Evolutionary conservation across 495 filamentous ascomycete genomes (phyloP).

Genomic region (Aspergillus biplanus): DNA sequence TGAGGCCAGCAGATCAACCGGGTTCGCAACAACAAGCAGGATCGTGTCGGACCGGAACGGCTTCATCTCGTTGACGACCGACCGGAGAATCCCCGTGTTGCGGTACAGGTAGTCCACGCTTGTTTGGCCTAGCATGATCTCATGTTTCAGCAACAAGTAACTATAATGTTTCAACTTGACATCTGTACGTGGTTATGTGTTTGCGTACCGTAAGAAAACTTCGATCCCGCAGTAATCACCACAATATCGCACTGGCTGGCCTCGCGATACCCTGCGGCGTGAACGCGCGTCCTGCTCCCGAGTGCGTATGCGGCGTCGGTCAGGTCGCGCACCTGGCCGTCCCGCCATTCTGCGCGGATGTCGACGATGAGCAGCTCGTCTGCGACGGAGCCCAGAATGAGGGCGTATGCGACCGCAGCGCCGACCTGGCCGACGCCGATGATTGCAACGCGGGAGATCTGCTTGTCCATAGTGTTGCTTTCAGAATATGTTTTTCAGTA

Average conservation of each 20-base stretch:
- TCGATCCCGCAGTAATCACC: constrained; percentile 50
- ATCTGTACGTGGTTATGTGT: no score
- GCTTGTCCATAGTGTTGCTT: no score
- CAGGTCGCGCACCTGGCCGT: constrained; percentile 50
- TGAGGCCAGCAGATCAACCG: constrained; percentile 50
- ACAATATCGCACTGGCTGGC: constrained; percentile 50
- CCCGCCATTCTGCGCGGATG: constrained; percentile 34
- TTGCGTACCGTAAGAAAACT: constrained; percentile 23
- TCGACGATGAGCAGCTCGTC: constrained; percentile 49
- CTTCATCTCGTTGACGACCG: constrained; percentile 37
- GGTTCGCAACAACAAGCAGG: constrained; percentile 51
- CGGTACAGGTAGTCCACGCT: constrained; percentile 41
- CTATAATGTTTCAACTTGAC: neutral
- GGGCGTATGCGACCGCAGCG: constrained; percentile 44
- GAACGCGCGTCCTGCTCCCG: constrained; percentile 35
- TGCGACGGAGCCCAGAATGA: constrained; percentile 42
- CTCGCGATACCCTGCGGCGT: constrained; percentile 41
- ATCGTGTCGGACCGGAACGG: constrained; percentile 43
- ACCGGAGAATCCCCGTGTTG: constrained; percentile 43
- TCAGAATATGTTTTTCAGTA: no score
- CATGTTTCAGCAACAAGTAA: neutral
- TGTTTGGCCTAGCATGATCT: constrained; percentile 36
- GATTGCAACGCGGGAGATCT: constrained; percentile 20
- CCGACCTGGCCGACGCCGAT: constrained; percentile 47
- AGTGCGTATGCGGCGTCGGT: constrained; percentile 42